Evolutionary conservation across 495 filamentous ascomycete genomes (phyloP).

Genomic region (Stereocaulon alpinum): DNA sequence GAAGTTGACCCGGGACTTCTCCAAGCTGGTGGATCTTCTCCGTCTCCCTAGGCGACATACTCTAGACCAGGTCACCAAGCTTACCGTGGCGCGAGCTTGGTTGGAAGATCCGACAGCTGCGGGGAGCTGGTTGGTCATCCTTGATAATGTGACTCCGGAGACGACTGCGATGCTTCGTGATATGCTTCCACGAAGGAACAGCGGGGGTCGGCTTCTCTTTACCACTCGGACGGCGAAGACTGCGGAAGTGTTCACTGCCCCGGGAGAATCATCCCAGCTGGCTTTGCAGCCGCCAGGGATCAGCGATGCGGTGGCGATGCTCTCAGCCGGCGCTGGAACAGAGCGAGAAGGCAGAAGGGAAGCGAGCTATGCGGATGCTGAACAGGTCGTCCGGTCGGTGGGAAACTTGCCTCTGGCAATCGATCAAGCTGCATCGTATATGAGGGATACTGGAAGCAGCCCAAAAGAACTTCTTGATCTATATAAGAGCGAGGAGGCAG

Average conservation of each 20-base stretch:
- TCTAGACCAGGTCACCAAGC: slow-evolving; percentile 8
- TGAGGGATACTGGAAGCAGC: slow-evolving; percentile 1
- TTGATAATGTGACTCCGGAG: slow-evolving; percentile 12
- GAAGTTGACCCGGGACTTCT: slow-evolving; percentile 11
- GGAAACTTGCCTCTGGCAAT: slow-evolving; percentile 14
- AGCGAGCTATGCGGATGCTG: slow-evolving; percentile 5
- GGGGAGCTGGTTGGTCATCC: slow-evolving; percentile 8
- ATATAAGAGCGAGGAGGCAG: not conserved
- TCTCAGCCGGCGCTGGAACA: slow-evolving; percentile 1
- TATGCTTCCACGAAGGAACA: slow-evolving; percentile 9
- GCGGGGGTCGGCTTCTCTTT: slow-evolving; percentile 3
- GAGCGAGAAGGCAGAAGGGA: not conserved
- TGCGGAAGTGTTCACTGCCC: slow-evolving; percentile 1
- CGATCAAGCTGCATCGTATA: slow-evolving; percentile 15
- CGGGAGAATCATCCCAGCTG: not conserved
- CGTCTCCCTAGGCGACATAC: slow-evolving; percentile 6
- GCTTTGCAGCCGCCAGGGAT: slow-evolving; percentile 11
- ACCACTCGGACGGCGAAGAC: slow-evolving; percentile 11
- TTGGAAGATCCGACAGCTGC: slow-evolving; percentile 4
- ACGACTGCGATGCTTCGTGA: slow-evolving; percentile 10
- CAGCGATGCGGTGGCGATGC: slow-evolving; percentile 10
- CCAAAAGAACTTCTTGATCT: not conserved
- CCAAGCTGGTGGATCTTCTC: slow-evolving; percentile 13
- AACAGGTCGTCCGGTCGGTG: slow-evolving; percentile 8
- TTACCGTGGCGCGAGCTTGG: slow-evolving; percentile 5